Conservation (phyloP, 305 asterid species). For the Fraxinus sp. region DNA sequence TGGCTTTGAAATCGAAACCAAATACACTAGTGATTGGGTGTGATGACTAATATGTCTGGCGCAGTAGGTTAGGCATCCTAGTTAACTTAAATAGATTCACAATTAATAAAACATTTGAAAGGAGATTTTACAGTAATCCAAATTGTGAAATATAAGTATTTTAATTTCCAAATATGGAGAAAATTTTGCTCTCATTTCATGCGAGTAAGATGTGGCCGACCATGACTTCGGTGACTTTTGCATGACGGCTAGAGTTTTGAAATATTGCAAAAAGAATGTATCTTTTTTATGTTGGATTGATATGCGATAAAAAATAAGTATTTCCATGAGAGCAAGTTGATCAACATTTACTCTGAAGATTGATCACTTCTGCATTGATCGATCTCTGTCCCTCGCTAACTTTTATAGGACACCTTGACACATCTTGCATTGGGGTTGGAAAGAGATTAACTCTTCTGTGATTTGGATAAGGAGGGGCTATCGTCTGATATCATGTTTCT, state of each 20-base stretch:
- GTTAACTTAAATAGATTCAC: not conserved
- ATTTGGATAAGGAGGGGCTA: not conserved
- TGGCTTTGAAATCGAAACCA: conserved; percentile 11
- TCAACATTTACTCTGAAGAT: not conserved
- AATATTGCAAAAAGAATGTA: not conserved
- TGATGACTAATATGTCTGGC: not conserved
- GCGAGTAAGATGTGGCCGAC: not conserved
- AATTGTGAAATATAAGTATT: too few relatives aligned
- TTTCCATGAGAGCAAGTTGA: not conserved
- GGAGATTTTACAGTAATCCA: not conserved
- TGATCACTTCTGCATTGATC: not conserved
- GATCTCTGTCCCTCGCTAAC: not conserved
- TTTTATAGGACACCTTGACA: not conserved
- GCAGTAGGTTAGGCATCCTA: not conserved
- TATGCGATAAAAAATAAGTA: not conserved
- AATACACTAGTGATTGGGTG: not conserved
- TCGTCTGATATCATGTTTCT: not conserved
- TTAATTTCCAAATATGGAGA: not conserved
- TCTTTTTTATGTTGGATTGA: not conserved
- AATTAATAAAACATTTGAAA: not conserved
- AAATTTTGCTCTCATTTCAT: not conserved
- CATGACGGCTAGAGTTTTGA: not conserved
- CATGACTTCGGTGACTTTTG: not conserved
- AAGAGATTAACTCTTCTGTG: not conserved
- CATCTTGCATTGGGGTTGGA: not conserved